Base-by-base conservation (phyloP, 495 filamentous ascomycete genomes). In the Penicillium bovifimosum region DNA sequence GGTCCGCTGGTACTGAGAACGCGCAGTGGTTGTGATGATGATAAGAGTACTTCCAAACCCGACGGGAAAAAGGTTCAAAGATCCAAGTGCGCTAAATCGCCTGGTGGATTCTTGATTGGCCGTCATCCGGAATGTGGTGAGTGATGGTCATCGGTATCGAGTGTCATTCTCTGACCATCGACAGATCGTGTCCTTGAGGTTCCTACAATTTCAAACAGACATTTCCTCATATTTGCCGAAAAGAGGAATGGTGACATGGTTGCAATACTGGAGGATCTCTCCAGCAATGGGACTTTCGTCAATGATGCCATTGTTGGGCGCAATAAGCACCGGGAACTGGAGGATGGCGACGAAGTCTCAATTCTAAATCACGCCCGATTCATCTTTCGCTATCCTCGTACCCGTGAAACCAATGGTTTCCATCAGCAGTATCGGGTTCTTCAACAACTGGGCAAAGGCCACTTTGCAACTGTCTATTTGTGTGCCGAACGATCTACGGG, bases 251-350 rank as follows among this genome's bases (percentile, higher is more conserved):
- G 87, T n/a, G 84, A 87, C 52, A 72, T 81, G 0, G 73, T 95
- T 26, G 95, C 90, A 5, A 77, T 96, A 5, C 59, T 99, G 10
- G 92, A 96, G 63, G 93, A 99, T 66, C 76, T 96, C 13, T 97
- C 95, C 16, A 92, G 84, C 63, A 99, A 99, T 67, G 93, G 93
- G 8, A 99, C 95, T 2, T 96, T 90, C 66, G 86, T 99, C 46
- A 96, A 96, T 61, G 89, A 96, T 56, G 86, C 86, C 4, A 77
- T 95, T 29, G 82, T 99, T 31, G 92, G 92, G 11, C 85, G 93
- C 41, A 99, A 97, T 65, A 88, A 95, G 59, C 80, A 90, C 41
- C 82, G 95, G 32, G 87, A 95, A 62, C 79, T 99, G 29, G 74
- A 88, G 47, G 87, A 96, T 60, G 83, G 86, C 16, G 95, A 97